Conservation (phyloP, 176 grass and related monocot genomes). For the Lolium multiflorum region DNA sequence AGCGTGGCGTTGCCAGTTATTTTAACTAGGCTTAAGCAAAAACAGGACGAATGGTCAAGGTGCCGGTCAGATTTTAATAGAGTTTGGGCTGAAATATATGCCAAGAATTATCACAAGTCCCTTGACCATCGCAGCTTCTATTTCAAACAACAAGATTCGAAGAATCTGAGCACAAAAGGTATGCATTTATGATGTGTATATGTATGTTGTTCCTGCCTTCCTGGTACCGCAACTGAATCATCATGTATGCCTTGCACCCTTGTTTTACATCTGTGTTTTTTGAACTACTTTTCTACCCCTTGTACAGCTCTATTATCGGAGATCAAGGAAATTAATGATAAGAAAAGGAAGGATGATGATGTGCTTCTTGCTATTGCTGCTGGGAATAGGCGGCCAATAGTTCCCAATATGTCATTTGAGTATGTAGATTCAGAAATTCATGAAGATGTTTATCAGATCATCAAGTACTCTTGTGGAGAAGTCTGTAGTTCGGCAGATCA, state of each 20-base stretch:
- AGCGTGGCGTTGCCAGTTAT: constrained; percentile 74
- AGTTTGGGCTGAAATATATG: constrained; percentile 87
- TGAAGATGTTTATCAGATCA: constrained; percentile 72
- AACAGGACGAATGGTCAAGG: constrained; percentile 80
- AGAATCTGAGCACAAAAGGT: constrained; percentile 85
- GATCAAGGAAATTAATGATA: constrained; percentile 80
- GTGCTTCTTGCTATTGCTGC: constrained; percentile 68
- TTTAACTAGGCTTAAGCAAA: constrained; percentile 80
- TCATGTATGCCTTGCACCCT: neutral
- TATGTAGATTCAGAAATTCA: constrained; percentile 65
- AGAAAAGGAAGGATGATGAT: constrained; percentile 64
- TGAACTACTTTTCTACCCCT: constrained; percentile 2
- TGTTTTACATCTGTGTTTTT: constrained; percentile 15
- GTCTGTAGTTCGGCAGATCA: constrained; percentile 67
- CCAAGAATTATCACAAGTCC: constrained; percentile 86
- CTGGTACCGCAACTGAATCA: constrained; percentile 14
- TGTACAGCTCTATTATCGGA: constrained; percentile 64
- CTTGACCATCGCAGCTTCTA: constrained; percentile 87
- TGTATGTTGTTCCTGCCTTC: neutral
- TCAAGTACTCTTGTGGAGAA: constrained; percentile 78
- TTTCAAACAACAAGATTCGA: constrained; percentile 83
- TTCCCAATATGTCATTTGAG: constrained; percentile 76
- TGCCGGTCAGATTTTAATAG: constrained; percentile 84
- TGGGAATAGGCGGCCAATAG: constrained; percentile 51
- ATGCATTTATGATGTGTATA: constrained; percentile 38